Base-by-base conservation (phyloP, 1,139 yeast species). In the Yamadazyma blattariae region DNA sequence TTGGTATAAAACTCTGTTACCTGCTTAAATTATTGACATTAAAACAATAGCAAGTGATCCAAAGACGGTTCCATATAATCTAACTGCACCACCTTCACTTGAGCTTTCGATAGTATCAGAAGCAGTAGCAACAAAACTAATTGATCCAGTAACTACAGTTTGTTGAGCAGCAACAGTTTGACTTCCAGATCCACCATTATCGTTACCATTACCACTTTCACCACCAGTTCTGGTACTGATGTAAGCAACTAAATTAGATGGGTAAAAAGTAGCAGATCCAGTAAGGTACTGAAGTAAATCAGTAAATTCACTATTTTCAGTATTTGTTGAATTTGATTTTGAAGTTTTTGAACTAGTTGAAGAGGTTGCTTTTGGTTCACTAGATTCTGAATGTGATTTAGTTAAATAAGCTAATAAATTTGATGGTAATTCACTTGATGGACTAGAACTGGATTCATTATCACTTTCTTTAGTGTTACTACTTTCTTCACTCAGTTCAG, bases 11-110 rank as follows among this genome's bases (percentile, higher is more conserved):
- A n/a, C n/a, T n/a, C n/a, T n/a, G n/a, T n/a, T n/a, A n/a, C n/a
- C n/a, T n/a, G n/a, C n/a, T n/a, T n/a, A n/a, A n/a, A n/a, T n/a
- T n/a, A n/a, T n/a, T n/a, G n/a, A n/a, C n/a, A n/a, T n/a, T n/a
- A n/a, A n/a, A n/a, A n/a, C n/a, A n/a, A n/a, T n/a, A n/a, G 39
- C 44, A 5, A 40, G 10, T 3, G 31, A 5, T 5, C 41, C 39
- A 3, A 32, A n/a, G 3, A 34, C 11, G 2, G 47, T 35, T 10
- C 36, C 35, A 11, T 34, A 34, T 20, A 42, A 29, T 22, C 30
- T 36, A 10, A 14, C 25, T 8, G 42, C 44, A 10, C 32, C 38
- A 20, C 39, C 46, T 19, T 32, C 37, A 15, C 40, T 32, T 5
- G 25, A 11, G 7, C 19, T 17, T n/a, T 39, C 10, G 16, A 27